Conservation (phyloP, 2,329 filamentous ascomycete species). For the Clonostachys chloroleuca region DNA sequence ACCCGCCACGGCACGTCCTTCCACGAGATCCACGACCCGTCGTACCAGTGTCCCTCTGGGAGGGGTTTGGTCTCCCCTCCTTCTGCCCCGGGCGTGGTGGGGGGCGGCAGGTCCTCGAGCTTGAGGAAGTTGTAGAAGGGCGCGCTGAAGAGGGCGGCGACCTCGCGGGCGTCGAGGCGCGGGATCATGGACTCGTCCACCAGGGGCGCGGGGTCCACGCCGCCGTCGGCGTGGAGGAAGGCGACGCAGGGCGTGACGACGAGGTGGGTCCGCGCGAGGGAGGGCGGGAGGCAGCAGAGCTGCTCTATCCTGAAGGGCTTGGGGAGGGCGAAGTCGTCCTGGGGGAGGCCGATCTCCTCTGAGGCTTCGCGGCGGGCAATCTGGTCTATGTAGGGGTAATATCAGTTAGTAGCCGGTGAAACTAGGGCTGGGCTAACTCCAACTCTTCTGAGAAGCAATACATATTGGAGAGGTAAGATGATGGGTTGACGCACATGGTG, state of each 20-base stretch:
- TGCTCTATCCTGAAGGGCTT: constrained; percentile 80
- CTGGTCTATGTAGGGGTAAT: constrained; percentile 47
- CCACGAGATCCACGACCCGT: constrained; percentile 77
- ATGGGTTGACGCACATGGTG: constrained; percentile 44
- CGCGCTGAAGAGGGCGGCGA: constrained; percentile 89
- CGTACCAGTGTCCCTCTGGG: constrained; percentile 71
- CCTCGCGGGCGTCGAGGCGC: constrained; percentile 80
- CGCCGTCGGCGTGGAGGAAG: constrained; percentile 57
- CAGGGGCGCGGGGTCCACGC: constrained; percentile 20
- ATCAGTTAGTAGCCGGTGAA: background rate
- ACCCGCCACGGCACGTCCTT: constrained; percentile 75
- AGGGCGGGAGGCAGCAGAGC: constrained; percentile 77
- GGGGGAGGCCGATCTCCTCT: constrained; percentile 88
- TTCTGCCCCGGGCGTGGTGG: constrained; percentile 17
- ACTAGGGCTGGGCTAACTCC: background rate
- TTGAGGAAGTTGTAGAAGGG: constrained; percentile 81
- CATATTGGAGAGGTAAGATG: background rate
- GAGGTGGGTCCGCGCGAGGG: constrained; percentile 68
- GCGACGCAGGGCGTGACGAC: constrained; percentile 74
- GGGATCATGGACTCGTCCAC: constrained; percentile 73
- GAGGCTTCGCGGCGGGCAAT: constrained; percentile 86
- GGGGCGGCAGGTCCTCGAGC: constrained; percentile 45
- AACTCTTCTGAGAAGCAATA: background rate
- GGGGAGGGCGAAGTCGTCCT: constrained; percentile 64
- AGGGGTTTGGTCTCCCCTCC: constrained; percentile 13